Evolutionary conservation across 352 stramenopile species (phyloP).

Genomic region (Pythium phragmiticola): DNA sequence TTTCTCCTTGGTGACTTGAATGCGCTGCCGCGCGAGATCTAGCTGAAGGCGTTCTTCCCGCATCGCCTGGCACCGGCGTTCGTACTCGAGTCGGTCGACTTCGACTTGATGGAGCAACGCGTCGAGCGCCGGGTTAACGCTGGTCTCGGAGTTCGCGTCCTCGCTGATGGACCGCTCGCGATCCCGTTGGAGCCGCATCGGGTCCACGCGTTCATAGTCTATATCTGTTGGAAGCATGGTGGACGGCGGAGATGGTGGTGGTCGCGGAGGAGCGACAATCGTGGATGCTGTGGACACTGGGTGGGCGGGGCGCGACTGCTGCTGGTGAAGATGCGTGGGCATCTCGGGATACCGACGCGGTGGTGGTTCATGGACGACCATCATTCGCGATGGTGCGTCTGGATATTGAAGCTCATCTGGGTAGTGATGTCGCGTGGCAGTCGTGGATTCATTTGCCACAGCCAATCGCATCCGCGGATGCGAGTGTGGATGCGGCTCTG

Average conservation of each 20-base stretch:
- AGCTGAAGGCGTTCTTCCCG: constrained; percentile 6
- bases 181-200: not conserved
- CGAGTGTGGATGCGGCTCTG: not conserved
- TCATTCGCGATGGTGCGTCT: not conserved
- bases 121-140: not conserved
- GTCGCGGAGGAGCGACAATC: not conserved
- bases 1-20: constrained; percentile 20
- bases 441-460: not conserved
- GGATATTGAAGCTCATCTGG: not conserved
- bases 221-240: not conserved
- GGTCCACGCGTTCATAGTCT: not conserved
- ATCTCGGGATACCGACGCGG: no score
- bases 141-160: not conserved
- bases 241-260: not conserved
- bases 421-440: not conserved
- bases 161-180: constrained; percentile 1
- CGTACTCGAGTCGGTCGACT: not conserved
- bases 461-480: not conserved
- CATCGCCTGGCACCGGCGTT: not conserved
- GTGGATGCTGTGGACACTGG: not conserved
- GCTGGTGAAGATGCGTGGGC: not conserved
- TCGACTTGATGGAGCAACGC: constrained; percentile 1
- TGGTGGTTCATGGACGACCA: no score
- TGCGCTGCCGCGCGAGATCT: constrained; percentile 5
- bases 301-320: not conserved